phyloP scores from a whole-genome alignment of 2,329 filamentous ascomycete genomes.

The Colletotrichum theobromicola region DNA sequence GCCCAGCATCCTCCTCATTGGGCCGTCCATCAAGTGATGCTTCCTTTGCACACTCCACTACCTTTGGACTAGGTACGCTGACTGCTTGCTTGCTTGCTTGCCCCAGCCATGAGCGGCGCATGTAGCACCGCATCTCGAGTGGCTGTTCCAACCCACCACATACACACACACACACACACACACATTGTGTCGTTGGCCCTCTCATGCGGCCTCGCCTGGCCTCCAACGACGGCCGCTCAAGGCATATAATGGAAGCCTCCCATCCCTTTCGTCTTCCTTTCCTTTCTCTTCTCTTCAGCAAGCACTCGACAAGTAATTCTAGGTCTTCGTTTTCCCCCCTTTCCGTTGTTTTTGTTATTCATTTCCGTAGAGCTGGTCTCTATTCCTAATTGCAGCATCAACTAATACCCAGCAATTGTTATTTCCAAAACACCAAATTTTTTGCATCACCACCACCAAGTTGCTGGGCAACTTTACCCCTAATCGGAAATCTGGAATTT shows the following conservation, averaged over 20 bases:
- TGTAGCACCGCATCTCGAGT: slow-evolving; percentile 18
- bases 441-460: slow-evolving; percentile 25
- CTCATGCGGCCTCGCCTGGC: slow-evolving; percentile 8
- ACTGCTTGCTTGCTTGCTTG: background rate
- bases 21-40: slow-evolving; percentile 12
- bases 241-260: slow-evolving; percentile 37
- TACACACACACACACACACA: background rate
- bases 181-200: background rate
- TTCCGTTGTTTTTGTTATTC: slow-evolving; percentile 42
- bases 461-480: slow-evolving; percentile 48
- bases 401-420: slow-evolving; percentile 29
- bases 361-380: slow-evolving; percentile 60
- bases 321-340: slow-evolving; percentile 54
- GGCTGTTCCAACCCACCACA: slow-evolving; percentile 5
- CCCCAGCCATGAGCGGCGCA: slow-evolving; percentile 15
- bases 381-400: slow-evolving; percentile 33
- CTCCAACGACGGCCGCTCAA: slow-evolving; percentile 13
- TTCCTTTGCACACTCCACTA: slow-evolving; percentile 11
- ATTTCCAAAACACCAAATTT: slow-evolving; percentile 21
- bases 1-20: slow-evolving; percentile 13
- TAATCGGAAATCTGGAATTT: slow-evolving; percentile 58
- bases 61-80: background rate
- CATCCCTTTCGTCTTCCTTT: slow-evolving; percentile 42
- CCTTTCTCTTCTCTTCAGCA: slow-evolving; percentile 66
- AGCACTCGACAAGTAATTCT: slow-evolving; percentile 62